These are phyloP conservation scores for Aspergillus puulaauensis DNA, from an alignment of 2,329 filamentous ascomycete genomes.

Conservation along the genomic window DNA sequence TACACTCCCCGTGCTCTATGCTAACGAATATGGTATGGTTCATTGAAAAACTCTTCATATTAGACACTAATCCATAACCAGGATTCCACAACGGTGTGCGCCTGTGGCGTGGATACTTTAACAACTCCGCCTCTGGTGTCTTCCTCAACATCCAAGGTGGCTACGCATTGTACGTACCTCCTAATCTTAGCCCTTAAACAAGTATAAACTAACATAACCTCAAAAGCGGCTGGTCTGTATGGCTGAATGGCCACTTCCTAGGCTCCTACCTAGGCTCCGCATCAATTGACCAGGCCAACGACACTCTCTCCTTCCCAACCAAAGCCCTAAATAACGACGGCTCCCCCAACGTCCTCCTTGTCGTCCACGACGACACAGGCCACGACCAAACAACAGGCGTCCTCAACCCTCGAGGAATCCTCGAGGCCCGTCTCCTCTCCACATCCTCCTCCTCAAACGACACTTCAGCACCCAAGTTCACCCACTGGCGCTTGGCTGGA, in stretches of 20 bases:
- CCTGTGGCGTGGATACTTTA: constrained; percentile 48
- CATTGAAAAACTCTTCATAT: background rate
- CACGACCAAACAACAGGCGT: constrained; percentile 31
- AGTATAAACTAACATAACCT: background rate
- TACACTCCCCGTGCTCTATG: constrained; percentile 48
- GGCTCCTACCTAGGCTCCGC: constrained; percentile 54
- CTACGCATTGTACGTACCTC: constrained; percentile 42
- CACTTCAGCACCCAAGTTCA: constrained; percentile 47
- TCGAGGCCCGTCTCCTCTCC: constrained; percentile 48
- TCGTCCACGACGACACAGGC: constrained; percentile 57
- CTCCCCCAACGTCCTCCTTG: constrained; percentile 55
- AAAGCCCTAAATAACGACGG: constrained; percentile 49
- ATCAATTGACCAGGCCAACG: constrained; percentile 21
- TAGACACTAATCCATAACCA: background rate
- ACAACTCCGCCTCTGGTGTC: constrained; percentile 32
- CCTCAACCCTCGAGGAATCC: constrained; percentile 31
- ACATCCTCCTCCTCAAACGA: constrained; percentile 20
- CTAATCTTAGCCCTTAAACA: background rate
- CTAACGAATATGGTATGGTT: constrained; percentile 43
- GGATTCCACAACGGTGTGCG: constrained; percentile 47
- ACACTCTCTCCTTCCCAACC: constrained; percentile 52
- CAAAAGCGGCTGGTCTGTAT: constrained; percentile 55
- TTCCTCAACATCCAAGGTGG: constrained; percentile 56
- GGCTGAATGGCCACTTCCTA: constrained; percentile 57
- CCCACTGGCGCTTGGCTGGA: constrained; percentile 59